Percentiles rank a stretch among this genome's conserved stretches.
These are phyloP conservation scores for Albizia julibrissin DNA, from an alignment of 306 rosid genomes.

Conservation along the genomic window DNA sequence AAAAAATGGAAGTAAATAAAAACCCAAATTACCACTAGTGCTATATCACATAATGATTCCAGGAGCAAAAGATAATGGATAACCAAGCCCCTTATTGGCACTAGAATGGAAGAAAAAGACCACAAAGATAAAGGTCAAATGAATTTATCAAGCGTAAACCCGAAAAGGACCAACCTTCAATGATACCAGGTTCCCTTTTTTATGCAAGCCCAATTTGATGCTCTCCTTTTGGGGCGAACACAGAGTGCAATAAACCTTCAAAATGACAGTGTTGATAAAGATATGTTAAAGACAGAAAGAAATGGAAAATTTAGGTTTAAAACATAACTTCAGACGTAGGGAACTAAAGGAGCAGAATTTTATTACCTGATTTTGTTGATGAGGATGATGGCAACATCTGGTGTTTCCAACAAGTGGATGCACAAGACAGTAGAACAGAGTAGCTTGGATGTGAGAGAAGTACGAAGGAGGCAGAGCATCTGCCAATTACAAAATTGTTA, in stretches of 20 bases:
- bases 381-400: background rate
- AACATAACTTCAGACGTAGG: background rate
- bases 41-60: background rate
- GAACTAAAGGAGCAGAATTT: background rate
- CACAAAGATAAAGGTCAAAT: background rate
- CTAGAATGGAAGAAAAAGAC: background rate
- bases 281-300: background rate
- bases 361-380: constrained; percentile 18
- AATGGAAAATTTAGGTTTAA: background rate
- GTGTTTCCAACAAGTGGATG: background rate
- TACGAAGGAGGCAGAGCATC: constrained; percentile 25
- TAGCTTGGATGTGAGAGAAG: constrained; percentile 1
- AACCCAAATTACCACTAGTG: background rate
- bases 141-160: background rate
- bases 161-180: constrained; percentile 30
- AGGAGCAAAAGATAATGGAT: background rate
- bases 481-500: constrained; percentile 14
- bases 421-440: background rate
- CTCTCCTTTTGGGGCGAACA: constrained; percentile 16
- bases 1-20: background rate
- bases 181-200: constrained; percentile 12
- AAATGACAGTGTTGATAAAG: constrained; percentile 1
- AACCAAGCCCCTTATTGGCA: background rate
- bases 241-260: constrained; percentile 28
- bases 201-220: constrained; percentile 7